Base-by-base conservation (phyloP, 73 alveolate species). In the Paraurostyla sp. region DNA sequence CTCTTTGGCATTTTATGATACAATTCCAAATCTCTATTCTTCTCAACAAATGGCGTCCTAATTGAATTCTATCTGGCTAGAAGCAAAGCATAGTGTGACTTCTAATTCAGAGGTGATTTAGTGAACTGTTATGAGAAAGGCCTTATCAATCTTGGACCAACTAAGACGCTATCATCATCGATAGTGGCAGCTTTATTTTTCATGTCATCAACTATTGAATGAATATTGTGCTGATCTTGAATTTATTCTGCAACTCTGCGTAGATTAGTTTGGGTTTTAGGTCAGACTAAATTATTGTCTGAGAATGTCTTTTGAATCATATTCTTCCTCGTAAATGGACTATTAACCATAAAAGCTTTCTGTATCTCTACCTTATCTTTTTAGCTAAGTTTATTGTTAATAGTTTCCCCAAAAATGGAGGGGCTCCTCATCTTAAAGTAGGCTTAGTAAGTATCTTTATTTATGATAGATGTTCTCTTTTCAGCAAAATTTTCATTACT, bases 221-320 rank as follows among this genome's bases (percentile, higher is more conserved):
- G 33, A 9, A 20, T 4, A 54, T 54, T 35, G 4, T 13, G 6
- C 69, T 13, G 23, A 18, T 54, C 18, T 35, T 54, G 9, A 7
- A 27, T 35, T 20, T 35, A 35, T 20, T 54, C 23, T 15, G 9
- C 71, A 15, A 54, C 29, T 54, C 29, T 54, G 33, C 9, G 11
- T 27, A 59, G 33, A 65, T 30, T 30, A 6, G 59, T 65, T 15
- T 65, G 0, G 18, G 58, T 38, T 38, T 40, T 65, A 13, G 82
- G 58, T 22, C 58, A 38, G 1, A 65, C 42, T 6, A 65, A 22
- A 0, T 65, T 65, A 38, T 38, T 11, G 18, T 65, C 82, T 11
- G 82, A 36, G 46, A 65, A 65, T 65, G 58, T 30, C 23, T 65
- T 65, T 40, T 65, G 35, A 30, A 65, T 60, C 16, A 13, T 50